Conservation (phyloP, 2,329 filamentous ascomycete species). For the Ophiostoma angusticollis region DNA sequence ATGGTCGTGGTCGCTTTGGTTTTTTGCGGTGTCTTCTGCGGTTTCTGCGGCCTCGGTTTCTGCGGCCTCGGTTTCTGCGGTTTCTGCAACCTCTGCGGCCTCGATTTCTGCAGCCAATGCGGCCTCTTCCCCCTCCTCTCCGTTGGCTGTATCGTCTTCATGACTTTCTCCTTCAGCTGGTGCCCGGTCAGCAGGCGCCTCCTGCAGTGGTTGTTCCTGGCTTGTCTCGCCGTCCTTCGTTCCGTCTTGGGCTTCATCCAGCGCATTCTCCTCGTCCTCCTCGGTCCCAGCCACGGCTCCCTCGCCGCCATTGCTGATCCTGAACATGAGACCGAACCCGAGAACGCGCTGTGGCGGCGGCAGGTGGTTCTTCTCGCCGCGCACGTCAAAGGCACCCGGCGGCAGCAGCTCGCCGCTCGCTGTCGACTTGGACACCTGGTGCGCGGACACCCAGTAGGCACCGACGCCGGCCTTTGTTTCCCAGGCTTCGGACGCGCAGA, state of each 20-base stretch:
- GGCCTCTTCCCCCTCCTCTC: neutral
- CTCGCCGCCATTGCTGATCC: slow-evolving; percentile 69
- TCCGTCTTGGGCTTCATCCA: slow-evolving; percentile 17
- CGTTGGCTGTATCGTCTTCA: neutral
- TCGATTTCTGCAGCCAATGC: neutral
- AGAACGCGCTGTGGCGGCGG: slow-evolving; percentile 78
- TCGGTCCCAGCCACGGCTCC: slow-evolving; percentile 11
- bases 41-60: neutral
- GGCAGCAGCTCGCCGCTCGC: slow-evolving; percentile 68
- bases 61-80: neutral
- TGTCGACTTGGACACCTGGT: slow-evolving; percentile 81
- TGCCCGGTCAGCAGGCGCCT: neutral
- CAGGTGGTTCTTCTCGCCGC: slow-evolving; percentile 81
- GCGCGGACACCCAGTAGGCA: slow-evolving; percentile 86
- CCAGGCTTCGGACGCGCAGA: slow-evolving; percentile 84
- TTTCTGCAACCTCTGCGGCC: neutral
- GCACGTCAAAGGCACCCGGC: slow-evolving; percentile 65
- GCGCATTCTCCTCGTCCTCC: slow-evolving; percentile 14
- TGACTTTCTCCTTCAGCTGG: neutral
- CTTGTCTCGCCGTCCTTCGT: slow-evolving; percentile 14
- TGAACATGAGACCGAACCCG: slow-evolving; percentile 78
- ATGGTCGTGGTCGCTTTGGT: no score
- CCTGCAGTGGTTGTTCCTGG: no score
- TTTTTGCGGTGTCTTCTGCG: neutral
- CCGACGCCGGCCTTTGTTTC: slow-evolving; percentile 93